Percentiles rank a stretch among this genome's conserved stretches.
phyloP scores from a whole-genome alignment of 345 rosid genomes.

The Bretschneidera sinensis region DNA sequence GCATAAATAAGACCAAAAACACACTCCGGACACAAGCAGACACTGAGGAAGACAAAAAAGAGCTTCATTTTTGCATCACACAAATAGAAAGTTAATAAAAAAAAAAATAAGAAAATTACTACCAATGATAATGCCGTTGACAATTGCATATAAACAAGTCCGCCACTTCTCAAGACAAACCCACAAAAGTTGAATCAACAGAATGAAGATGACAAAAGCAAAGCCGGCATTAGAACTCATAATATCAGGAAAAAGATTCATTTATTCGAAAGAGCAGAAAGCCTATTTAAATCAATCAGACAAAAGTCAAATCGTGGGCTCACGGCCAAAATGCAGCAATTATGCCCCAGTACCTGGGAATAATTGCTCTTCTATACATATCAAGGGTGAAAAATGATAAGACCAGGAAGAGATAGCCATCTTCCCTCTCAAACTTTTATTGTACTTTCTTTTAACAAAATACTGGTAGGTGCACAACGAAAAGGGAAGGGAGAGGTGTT shows the following conservation, averaged over 20 bases:
- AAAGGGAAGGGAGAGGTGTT: neutral
- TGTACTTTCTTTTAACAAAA: conserved; percentile 16
- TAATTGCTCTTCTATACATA: conserved; percentile 19
- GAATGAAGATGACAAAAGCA: too few species aligned
- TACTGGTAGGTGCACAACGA: neutral
- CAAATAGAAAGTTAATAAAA: too few species aligned
- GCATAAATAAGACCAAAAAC: too few species aligned
- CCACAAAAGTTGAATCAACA: too few species aligned
- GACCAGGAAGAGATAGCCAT: conserved; percentile 1
- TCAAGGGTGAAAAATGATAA: conserved; percentile 6
- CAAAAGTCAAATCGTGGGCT: neutral
- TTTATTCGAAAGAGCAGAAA: neutral
- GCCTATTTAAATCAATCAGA: neutral
- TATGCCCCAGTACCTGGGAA: conserved; percentile 9
- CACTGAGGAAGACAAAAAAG: too few species aligned
- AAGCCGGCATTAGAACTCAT: too few species aligned
- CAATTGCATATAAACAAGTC: too few species aligned
- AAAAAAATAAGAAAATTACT: too few species aligned
- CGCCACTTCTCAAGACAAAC: too few species aligned
- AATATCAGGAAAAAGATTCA: neutral
- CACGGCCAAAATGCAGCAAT: conserved; percentile 12
- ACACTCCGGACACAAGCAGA: too few species aligned
- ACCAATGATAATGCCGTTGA: too few species aligned
- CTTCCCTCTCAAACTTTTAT: conserved; percentile 19
- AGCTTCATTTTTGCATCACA: too few species aligned